These are phyloP conservation scores for Candolleomyces efflorescens DNA, from an alignment of 768 basidiomycete species.

Conservation along the genomic window DNA sequence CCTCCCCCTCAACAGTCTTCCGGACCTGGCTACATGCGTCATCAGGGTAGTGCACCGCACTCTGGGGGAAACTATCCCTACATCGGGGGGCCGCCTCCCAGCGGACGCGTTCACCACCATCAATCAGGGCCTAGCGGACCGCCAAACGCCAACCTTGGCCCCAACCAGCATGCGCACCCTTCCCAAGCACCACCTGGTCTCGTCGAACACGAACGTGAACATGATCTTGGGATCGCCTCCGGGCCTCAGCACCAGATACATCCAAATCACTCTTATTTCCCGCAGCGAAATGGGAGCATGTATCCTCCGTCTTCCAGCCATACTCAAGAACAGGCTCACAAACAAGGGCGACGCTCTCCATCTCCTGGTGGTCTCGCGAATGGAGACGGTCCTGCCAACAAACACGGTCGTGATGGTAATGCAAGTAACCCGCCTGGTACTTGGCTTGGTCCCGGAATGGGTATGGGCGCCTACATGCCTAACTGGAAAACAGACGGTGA, in stretches of 20 bases:
- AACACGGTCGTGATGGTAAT: slow-evolving; percentile 7
- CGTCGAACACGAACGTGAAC: slow-evolving; percentile 3
- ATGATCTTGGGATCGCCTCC: slow-evolving; percentile 9
- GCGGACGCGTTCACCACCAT: slow-evolving; percentile 11
- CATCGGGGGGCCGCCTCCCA: background rate
- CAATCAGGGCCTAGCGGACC: slow-evolving; percentile 1
- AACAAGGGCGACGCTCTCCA: slow-evolving; percentile 28
- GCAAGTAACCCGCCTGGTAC: slow-evolving; percentile 27
- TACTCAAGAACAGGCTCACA: slow-evolving; percentile 13
- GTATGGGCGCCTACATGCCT: slow-evolving; percentile 13
- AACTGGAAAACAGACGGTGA: slow-evolving; percentile 11
- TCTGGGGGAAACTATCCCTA: background rate
- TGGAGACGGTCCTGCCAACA: slow-evolving; percentile 18
- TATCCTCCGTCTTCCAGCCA: slow-evolving; percentile 11
- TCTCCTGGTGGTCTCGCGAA: slow-evolving; percentile 27
- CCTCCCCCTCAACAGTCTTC: slow-evolving; percentile 11
- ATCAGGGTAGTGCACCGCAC: background rate
- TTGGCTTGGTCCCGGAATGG: slow-evolving; percentile 33
- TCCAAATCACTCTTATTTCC: slow-evolving; percentile 32
- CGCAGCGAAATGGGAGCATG: slow-evolving; percentile 19
- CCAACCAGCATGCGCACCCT: background rate
- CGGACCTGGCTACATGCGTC: background rate
- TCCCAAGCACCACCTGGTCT: background rate
- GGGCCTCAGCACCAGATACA: slow-evolving; percentile 21
- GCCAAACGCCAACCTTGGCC: background rate